Conservation (phyloP, 129 eudicot species). For the Pulicaria dysenterica region DNA sequence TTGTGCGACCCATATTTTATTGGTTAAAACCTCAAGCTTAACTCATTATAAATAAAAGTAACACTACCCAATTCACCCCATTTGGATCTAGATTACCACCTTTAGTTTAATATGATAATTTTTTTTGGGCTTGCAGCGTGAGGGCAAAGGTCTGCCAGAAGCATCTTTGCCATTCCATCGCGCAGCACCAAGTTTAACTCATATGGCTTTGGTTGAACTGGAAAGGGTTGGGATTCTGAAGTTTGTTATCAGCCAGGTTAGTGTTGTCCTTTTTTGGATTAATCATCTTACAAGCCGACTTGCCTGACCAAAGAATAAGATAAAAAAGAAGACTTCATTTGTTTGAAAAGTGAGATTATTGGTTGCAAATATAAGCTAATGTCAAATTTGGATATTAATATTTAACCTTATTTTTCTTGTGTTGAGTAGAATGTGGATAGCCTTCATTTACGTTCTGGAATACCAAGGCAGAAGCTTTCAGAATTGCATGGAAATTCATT, state of each 20-base stretch:
- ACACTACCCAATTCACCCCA: too few species aligned
- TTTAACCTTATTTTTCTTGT: background rate
- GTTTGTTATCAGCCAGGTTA: slow-evolving; percentile 94
- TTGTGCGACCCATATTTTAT: too few species aligned
- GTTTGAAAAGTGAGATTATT: too few species aligned
- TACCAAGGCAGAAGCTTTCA: slow-evolving; percentile 76
- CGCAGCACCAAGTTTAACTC: slow-evolving; percentile 85
- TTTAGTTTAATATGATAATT: background rate
- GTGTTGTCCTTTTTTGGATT: slow-evolving; percentile 2
- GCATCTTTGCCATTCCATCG: slow-evolving; percentile 95
- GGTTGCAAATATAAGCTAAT: too few species aligned
- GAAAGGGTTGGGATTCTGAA: slow-evolving; percentile 83
- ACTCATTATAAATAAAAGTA: too few species aligned
- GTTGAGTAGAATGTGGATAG: slow-evolving; percentile 74
- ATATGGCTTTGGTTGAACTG: slow-evolving; percentile 88
- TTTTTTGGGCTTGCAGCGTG: slow-evolving; percentile 56
- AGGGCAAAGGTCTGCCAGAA: slow-evolving; percentile 91
- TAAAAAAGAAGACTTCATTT: too few species aligned
- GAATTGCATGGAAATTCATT: slow-evolving; percentile 94
- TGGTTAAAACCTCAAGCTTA: too few species aligned
- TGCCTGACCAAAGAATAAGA: too few species aligned
- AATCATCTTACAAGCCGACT: background rate
- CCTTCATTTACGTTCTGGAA: slow-evolving; percentile 92
- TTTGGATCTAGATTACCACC: too few species aligned
- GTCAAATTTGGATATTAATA: too few species aligned